A percentile compares a stretch with the other conserved stretches of the same genome.
Conservation (phyloP, 2,329 filamentous ascomycete species). For the Ascochyta fabae region DNA sequence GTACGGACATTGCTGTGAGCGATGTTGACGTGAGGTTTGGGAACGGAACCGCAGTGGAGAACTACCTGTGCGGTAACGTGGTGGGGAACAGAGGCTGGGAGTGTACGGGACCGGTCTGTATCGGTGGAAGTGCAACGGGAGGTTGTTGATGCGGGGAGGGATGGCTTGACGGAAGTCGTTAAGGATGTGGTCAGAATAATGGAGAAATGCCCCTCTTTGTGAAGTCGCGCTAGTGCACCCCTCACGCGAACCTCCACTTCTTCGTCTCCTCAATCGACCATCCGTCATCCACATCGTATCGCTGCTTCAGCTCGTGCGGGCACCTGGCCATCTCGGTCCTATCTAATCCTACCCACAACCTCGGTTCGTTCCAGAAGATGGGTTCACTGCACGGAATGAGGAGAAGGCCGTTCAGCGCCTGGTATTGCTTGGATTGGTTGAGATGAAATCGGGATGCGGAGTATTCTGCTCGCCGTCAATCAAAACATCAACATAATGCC, state of each 20-base stretch:
- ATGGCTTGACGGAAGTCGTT: conserved; percentile 1
- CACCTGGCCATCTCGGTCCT: conserved; percentile 2
- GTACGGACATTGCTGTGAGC: conserved; percentile 26
- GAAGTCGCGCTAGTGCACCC: conserved; percentile 8
- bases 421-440: background rate
- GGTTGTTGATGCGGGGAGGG: conserved; percentile 22
- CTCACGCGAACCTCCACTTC: conserved; percentile 17
- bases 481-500: background rate
- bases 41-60: conserved; percentile 20
- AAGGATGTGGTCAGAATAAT: background rate
- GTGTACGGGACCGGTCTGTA: conserved; percentile 30
- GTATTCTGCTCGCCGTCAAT: background rate
- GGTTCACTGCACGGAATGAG: background rate
- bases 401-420: background rate
- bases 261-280: conserved; percentile 9
- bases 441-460: background rate
- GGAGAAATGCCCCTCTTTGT: conserved; percentile 1
- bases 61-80: conserved; percentile 32
- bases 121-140: conserved; percentile 27
- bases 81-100: conserved; percentile 24
- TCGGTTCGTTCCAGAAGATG: background rate
- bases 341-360: background rate
- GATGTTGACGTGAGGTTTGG: conserved; percentile 24
- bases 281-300: conserved; percentile 5
- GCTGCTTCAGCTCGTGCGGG: background rate